These are phyloP conservation scores for Gentiana straminea DNA, from an alignment of 257 asterid species.

Conservation along the genomic window DNA sequence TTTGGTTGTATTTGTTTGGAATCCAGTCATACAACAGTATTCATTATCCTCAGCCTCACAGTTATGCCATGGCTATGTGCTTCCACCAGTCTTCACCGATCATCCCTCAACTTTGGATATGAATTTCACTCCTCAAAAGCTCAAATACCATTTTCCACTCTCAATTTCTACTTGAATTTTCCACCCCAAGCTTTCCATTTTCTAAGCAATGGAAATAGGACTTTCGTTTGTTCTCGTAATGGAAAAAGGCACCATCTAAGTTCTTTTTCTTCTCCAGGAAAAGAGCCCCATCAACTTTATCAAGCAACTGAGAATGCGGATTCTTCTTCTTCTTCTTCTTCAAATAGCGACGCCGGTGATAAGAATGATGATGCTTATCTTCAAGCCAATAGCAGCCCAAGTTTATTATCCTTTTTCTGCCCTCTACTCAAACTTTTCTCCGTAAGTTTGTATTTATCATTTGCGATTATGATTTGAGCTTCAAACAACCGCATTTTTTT, in stretches of 20 bases:
- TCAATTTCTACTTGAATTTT: conserved; percentile 1
- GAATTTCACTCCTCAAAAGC: not conserved
- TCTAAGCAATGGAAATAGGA: conserved; percentile 5
- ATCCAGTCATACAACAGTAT: no score
- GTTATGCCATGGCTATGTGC: no score
- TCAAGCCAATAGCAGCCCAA: conserved; percentile 24
- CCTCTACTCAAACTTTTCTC: conserved; percentile 78
- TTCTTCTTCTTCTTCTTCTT: conserved; percentile 8
- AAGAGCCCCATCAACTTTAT: conserved; percentile 15
- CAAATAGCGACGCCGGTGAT: not conserved
- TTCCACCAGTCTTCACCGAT: no score
- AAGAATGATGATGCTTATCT: conserved; percentile 1
- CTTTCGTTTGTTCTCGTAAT: conserved; percentile 10
- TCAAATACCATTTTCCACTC: conserved; percentile 16
- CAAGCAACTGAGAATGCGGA: conserved; percentile 15
- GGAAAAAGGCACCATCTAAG: conserved; percentile 13
- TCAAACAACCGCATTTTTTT: no score
- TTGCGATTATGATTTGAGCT: no score
- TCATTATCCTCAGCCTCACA: no score
- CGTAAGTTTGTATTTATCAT: conserved; percentile 23
- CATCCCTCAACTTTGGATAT: no score
- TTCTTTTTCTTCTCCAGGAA: conserved; percentile 23
- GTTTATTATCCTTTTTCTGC: conserved; percentile 58
- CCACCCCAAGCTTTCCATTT: not conserved
- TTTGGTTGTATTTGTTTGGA: no score